Conservation (phyloP, 148 eudicot genomes). For the Cornus controversa region DNA sequence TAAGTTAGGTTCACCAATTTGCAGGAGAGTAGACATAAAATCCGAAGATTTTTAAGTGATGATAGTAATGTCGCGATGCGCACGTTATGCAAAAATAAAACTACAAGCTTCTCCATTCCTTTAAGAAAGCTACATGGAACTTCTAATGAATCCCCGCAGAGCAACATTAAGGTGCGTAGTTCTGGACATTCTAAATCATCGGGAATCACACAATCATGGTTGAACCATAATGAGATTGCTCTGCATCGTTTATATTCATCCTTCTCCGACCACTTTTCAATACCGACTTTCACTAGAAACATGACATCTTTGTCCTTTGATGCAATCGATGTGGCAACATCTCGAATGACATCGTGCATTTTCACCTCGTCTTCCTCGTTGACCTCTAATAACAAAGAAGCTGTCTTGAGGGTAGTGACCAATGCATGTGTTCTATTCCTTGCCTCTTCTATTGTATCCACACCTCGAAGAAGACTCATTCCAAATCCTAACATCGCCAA, state of each 20-base stretch:
- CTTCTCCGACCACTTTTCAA: not conserved
- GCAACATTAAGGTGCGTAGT: conserved; percentile 8
- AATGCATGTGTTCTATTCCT: not conserved
- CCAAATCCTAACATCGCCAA: not conserved
- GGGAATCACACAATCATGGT: not conserved
- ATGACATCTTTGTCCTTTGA: not conserved
- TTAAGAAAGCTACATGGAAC: conserved; percentile 5
- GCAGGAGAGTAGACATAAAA: not conserved
- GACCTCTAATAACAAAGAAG: conserved; percentile 11
- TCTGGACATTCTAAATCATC: not conserved
- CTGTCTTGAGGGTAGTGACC: not conserved
- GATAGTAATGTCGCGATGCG: not conserved
- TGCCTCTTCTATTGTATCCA: not conserved
- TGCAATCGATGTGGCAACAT: conserved; percentile 10
- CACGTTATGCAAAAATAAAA: not conserved
- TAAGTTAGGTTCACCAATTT: not conserved
- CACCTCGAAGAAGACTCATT: not conserved
- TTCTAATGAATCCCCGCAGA: not conserved
- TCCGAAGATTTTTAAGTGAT: conserved; percentile 7
- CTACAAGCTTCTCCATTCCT: not conserved
- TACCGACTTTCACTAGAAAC: not conserved
- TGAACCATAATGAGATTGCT: not conserved
- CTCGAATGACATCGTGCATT: conserved; percentile 27
- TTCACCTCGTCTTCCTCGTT: not conserved
- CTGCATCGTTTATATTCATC: not conserved